phyloP scores from a whole-genome alignment of 2,329 filamentous ascomycete genomes.

The Pseudopithomyces chartarum region DNA sequence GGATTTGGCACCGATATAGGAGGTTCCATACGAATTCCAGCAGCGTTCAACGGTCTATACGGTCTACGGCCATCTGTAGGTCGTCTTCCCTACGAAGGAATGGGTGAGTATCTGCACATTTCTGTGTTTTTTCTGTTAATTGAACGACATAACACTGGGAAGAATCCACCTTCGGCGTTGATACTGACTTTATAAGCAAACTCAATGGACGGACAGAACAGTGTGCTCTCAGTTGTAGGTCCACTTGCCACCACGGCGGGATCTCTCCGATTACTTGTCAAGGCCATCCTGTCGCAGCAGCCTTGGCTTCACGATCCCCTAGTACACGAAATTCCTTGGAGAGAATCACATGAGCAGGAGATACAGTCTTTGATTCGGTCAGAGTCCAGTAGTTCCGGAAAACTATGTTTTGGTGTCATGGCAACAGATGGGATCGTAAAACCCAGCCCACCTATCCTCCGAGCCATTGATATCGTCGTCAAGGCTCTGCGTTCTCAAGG shows the following conservation, averaged over 20 bases:
- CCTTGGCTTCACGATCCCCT: constrained; percentile 72
- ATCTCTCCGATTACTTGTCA: constrained; percentile 61
- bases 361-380: constrained; percentile 45
- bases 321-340: constrained; percentile 69
- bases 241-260: constrained; percentile 63
- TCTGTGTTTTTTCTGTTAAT: no score
- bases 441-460: constrained; percentile 41
- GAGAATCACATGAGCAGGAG: constrained; percentile 48
- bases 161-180: no score
- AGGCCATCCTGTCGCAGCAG: constrained; percentile 60
- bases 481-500: constrained; percentile 28
- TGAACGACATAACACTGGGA: no score
- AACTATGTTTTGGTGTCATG: constrained; percentile 40
- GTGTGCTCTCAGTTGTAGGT: constrained; percentile 66
- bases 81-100: constrained; percentile 51
- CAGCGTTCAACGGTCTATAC: constrained; percentile 63
- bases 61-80: constrained; percentile 60
- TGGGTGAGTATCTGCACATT: constrained; percentile 20
- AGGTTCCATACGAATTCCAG: constrained; percentile 62
- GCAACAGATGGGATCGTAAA: constrained; percentile 41
- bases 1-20: constrained; percentile 65
- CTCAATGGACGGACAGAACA: constrained; percentile 67
- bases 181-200: constrained; percentile 51
- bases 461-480: constrained; percentile 38
- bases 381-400: constrained; percentile 20